These are phyloP conservation scores for Starmerella bacillaris DNA, from an alignment of 805 yeast genomes.

Conservation along the genomic window DNA sequence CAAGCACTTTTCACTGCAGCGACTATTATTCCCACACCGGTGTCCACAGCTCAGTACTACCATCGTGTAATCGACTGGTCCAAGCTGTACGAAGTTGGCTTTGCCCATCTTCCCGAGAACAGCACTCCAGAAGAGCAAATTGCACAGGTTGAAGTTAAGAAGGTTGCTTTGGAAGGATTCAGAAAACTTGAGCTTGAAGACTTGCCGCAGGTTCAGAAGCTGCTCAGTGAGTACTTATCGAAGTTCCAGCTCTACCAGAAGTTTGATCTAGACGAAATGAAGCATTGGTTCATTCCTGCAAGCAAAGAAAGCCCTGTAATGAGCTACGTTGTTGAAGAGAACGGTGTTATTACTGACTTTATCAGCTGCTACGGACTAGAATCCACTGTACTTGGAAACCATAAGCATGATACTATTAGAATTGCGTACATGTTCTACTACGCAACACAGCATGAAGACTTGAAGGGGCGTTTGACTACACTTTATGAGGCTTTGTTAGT, in stretches of 20 bases:
- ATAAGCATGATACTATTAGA: slow-evolving; percentile 47
- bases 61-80: slow-evolving; percentile 92
- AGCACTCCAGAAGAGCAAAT: slow-evolving; percentile 52
- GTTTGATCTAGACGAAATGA: slow-evolving; percentile 49
- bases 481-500: slow-evolving; percentile 62
- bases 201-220: slow-evolving; percentile 40
- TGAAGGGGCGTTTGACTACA: slow-evolving; percentile 41
- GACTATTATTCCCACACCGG: slow-evolving; percentile 77
- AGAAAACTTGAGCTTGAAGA: slow-evolving; percentile 43
- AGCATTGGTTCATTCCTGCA: slow-evolving; percentile 52
- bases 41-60: slow-evolving; percentile 70
- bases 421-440: slow-evolving; percentile 83
- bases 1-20: slow-evolving; percentile 95
- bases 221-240: slow-evolving; percentile 45
- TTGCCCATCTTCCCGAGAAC: slow-evolving; percentile 57
- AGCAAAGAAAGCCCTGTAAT: slow-evolving; percentile 21
- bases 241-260: slow-evolving; percentile 58
- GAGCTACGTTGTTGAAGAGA: slow-evolving; percentile 59
- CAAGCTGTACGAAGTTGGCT: slow-evolving; percentile 76
- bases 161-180: slow-evolving; percentile 35
- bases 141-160: slow-evolving; percentile 36
- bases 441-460: slow-evolving; percentile 37
- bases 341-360: slow-evolving; percentile 58
- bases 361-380: slow-evolving; percentile 80
- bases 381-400: slow-evolving; percentile 53